Evolutionary conservation across 2,329 filamentous ascomycete genomes (phyloP).

Genomic region (Stemphylium beticola): DNA sequence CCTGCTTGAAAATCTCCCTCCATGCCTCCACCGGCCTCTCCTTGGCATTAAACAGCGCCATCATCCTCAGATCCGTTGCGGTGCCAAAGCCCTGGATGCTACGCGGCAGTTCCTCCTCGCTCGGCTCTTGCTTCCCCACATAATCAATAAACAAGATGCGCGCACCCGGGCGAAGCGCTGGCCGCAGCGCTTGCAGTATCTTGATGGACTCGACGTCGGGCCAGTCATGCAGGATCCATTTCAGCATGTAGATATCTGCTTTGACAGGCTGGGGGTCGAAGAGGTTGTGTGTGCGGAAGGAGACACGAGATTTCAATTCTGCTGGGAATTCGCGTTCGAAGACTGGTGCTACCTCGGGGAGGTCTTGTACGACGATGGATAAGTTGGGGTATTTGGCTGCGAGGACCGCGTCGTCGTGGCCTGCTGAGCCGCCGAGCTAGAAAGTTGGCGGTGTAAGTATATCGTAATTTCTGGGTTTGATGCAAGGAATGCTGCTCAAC

Average conservation of each 20-base stretch:
- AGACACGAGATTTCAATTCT: slow-evolving; percentile 34
- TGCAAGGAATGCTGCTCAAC: too few species aligned
- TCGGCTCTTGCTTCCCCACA: slow-evolving; percentile 37
- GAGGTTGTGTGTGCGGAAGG: slow-evolving; percentile 61
- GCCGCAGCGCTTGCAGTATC: slow-evolving; percentile 56
- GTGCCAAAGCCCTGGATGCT: slow-evolving; percentile 36
- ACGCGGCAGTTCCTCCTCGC: slow-evolving; percentile 33
- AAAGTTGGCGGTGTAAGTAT: not conserved
- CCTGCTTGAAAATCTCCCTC: slow-evolving; percentile 53
- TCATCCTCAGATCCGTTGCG: slow-evolving; percentile 58
- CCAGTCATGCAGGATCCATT: slow-evolving; percentile 68
- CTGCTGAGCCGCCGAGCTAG: slow-evolving; percentile 39
- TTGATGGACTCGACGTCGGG: slow-evolving; percentile 55
- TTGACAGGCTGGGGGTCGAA: slow-evolving; percentile 62
- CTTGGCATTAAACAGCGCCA: slow-evolving; percentile 58
- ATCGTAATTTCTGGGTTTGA: not conserved
- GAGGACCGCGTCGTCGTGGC: slow-evolving; percentile 40
- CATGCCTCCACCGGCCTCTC: slow-evolving; percentile 57
- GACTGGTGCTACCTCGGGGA: slow-evolving; percentile 31
- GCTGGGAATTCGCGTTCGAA: slow-evolving; percentile 34
- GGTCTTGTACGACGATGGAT: slow-evolving; percentile 41
- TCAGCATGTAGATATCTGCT: slow-evolving; percentile 62
- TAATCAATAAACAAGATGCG: slow-evolving; percentile 54
- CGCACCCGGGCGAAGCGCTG: slow-evolving; percentile 62
- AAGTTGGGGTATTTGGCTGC: slow-evolving; percentile 35